A percentile compares a stretch with the other conserved stretches of the same genome.
These are phyloP conservation scores for Escovopsis sp. DNA, from an alignment of 2,329 filamentous ascomycete species.

Conservation along the genomic window DNA sequence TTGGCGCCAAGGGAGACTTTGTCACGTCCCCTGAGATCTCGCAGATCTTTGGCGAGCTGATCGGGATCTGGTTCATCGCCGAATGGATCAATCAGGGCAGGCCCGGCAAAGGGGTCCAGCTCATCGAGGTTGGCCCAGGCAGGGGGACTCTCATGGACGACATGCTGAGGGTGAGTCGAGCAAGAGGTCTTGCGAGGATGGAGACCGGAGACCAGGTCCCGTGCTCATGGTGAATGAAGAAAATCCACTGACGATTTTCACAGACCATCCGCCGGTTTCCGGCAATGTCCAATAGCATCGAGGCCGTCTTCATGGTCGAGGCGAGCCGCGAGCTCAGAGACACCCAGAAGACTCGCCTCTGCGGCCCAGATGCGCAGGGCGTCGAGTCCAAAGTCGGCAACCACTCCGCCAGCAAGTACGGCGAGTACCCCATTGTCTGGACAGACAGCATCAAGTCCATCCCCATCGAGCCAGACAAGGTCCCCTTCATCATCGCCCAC, in stretches of 20 bases:
- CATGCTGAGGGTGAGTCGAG: slow-evolving; percentile 60
- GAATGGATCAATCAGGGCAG: slow-evolving; percentile 92
- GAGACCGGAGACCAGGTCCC: not conserved
- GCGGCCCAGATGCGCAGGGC: slow-evolving; percentile 52
- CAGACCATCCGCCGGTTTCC: slow-evolving; percentile 79
- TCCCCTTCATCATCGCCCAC: slow-evolving; percentile 88
- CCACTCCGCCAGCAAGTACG: slow-evolving; percentile 62
- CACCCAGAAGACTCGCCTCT: slow-evolving; percentile 69
- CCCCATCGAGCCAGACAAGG: slow-evolving; percentile 53
- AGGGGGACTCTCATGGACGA: slow-evolving; percentile 96
- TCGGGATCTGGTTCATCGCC: slow-evolving; percentile 87
- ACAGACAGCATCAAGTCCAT: slow-evolving; percentile 78
- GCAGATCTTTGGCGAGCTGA: slow-evolving; percentile 86
- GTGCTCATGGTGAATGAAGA: not conserved
- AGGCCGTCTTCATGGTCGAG: slow-evolving; percentile 87
- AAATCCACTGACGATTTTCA: not conserved
- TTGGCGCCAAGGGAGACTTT: slow-evolving; percentile 88
- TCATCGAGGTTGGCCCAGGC: slow-evolving; percentile 90
- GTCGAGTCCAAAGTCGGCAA: slow-evolving; percentile 59
- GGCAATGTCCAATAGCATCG: slow-evolving; percentile 58
- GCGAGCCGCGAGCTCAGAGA: slow-evolving; percentile 68
- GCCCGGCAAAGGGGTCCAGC: slow-evolving; percentile 58
- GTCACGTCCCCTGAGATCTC: slow-evolving; percentile 96
- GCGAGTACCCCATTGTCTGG: slow-evolving; percentile 67
- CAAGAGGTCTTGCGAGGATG: too few relatives aligned